Base-by-base conservation (phyloP, 2,329 filamentous ascomycete genomes). In the Colletotrichum lindemuthianum region DNA sequence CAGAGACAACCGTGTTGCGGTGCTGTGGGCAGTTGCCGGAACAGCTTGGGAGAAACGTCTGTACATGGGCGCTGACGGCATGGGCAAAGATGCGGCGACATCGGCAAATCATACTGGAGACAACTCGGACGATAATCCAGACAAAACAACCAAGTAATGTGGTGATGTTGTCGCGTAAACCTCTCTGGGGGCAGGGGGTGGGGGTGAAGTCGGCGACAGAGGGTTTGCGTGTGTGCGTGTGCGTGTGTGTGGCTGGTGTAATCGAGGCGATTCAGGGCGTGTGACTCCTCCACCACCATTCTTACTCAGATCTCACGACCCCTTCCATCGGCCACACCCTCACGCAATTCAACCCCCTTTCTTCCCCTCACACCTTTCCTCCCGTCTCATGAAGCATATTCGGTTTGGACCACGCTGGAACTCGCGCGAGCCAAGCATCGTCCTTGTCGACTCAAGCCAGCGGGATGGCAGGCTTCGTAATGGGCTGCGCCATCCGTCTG, bases 401-500 rank as follows among this genome's bases (percentile, higher is more conserved):
- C 36, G 57, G 61, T 61, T 65, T 65, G 45, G 57, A 58, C 12
- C 50, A 16, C 34, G 50, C 39, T 56, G 57, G 50, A 54, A 13
- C 45, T 44, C 34, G 43, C 57, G 34, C 12, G 24, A 34, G 57
- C 61, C 61, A 65, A 61, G 57, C 45, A 61, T 55, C 36, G 45
- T 51, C 57, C 61, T 40, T 56, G 61, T 15, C 15, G 12, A 12
- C n/a, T 37, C 12, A 41, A 12, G 33, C 36, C 12, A 39, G 36
- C 12, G 12, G 12, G 24, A 37, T 6, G 40, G 39, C 15, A 36
- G 39, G 60, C 49, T 51, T 55, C 61, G 61, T 65, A 41, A 65
- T 47, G 61, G 50, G 51, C 51, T 60, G 57, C 61, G 61, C 57
- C 44, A 60, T 65, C 41, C 50, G 58, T 65, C 61, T 47, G 44